phyloP scores from a whole-genome alignment of 2,329 filamentous ascomycete genomes.

The Stemphylium lycopersici region DNA sequence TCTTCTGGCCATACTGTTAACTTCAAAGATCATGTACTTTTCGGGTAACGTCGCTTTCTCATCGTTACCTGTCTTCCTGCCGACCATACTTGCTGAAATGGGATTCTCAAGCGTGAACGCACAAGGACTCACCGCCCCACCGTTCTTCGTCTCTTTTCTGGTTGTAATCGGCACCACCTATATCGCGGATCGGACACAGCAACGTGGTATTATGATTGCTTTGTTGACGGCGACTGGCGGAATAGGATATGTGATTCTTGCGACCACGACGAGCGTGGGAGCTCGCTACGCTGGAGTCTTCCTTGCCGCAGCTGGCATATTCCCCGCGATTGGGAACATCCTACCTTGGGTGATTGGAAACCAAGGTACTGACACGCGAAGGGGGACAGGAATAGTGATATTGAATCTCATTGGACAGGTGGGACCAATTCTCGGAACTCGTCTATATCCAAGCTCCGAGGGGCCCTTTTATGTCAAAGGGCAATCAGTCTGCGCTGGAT shows the following conservation, averaged over 20 bases:
- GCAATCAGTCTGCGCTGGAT: conserved; percentile 45
- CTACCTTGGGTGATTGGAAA: conserved; percentile 74
- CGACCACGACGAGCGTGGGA: conserved; percentile 58
- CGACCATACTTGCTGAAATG: conserved; percentile 60
- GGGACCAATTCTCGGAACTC: conserved; percentile 45
- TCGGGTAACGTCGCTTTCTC: conserved; percentile 59
- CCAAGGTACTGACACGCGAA: conserved; percentile 70
- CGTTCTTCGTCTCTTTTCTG: conserved; percentile 71
- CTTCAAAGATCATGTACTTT: conserved; percentile 43
- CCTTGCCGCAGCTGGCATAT: conserved; percentile 66
- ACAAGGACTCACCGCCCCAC: conserved; percentile 74
- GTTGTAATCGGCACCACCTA: conserved; percentile 66
- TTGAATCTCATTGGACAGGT: conserved; percentile 68
- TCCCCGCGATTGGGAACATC: conserved; percentile 72
- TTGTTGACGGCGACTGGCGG: conserved; percentile 63
- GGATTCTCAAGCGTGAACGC: conserved; percentile 70
- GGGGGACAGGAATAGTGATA: conserved; percentile 70
- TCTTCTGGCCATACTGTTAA: conserved; percentile 1
- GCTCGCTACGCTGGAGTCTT: conserved; percentile 61
- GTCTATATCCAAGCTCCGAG: conserved; percentile 42
- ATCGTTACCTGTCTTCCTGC: conserved; percentile 53
- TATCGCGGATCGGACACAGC: conserved; percentile 68
- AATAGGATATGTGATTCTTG: conserved; percentile 69
- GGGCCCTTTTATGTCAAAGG: conserved; percentile 45
- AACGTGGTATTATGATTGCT: conserved; percentile 67